Evolutionary conservation across 768 basidiomycete genomes (phyloP), one percentile per base, ranked within the genome.

Genomic region (Sistotremastrum suecicum): DNA sequence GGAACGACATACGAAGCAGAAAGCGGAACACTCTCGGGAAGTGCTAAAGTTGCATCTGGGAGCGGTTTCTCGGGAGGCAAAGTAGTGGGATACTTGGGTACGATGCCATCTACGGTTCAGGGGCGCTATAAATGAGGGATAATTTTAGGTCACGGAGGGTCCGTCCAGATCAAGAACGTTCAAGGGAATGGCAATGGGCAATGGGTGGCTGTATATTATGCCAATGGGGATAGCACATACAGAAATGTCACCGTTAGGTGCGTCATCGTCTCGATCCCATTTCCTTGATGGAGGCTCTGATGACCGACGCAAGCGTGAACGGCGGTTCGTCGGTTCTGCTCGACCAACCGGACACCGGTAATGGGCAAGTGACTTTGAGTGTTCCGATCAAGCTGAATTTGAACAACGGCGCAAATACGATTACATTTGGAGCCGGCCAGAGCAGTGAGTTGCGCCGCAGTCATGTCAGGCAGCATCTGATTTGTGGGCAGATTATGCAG

Each of bases 131-230:
- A 20, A 12, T n/a, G 20, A 12, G 8, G 7, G 7, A 29, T 5
- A 31, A 32, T 34, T 10, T 29, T 49, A 75, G 76, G 76, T 11
- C 68, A 76, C 41, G 76, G 75, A 28, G 77, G 77, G 3, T 68
- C 69, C 5, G 60, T 80, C 28, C 74, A 74, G 0, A 66, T 78
- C 42, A 75, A 68, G 48, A 68, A 70, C 47, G 68, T 78, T 7
- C 69, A 74, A 53, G 75, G 77, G 7, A 69, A 61, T 37, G 76
- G 76, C 4, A 53, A 54, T 7, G 62, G 62, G 3, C 76, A 78
- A 53, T 78, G 76, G 77, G 68, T 78, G n/a, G 63, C 75, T 5
- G 57, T 78, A 30, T 75, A 76, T 55, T 75, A 69, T 54, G 73
- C 76, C 4, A 78, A 78, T 53, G 74, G 72, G 32, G 77, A 79